Evolutionary conservation across 176 grass and related monocot species (phyloP), one percentile per base, ranked within the genome.

Genomic region (Avena eriantha): DNA sequence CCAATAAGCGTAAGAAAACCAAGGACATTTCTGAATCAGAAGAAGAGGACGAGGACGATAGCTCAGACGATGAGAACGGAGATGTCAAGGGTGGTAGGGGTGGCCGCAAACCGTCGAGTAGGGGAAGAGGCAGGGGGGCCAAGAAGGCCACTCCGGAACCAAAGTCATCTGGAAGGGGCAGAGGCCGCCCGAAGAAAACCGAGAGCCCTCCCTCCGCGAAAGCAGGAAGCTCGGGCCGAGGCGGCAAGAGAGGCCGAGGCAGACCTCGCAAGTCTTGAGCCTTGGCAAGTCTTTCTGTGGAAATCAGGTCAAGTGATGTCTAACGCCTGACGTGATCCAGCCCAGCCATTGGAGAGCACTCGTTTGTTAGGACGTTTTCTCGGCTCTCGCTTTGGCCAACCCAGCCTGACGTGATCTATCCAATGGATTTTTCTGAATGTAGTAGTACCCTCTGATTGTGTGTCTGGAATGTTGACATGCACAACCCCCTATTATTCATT

Each of bases 1-100:
- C 92, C 70, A 94, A 92, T 60, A 98, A 94, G 84, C 87, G 90
- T 41, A 99, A 96, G 90, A 85, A 94, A 84, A 64, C 46, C 5
- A 90, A 89, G 81, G 92, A 99, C 76, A 23, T 67, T n/a, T 95
- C 91, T 0, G 92, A 96, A 48, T 92, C 90, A 17, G 93, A 95
- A 63, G 92, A 92, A 19, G 90, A 78, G 3, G 89, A 80, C 24
- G 95, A 92, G 9, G 86, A 86, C 0, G 91, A 84, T 11, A 86
- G 79, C 17, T 88, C 36, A 33, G 92, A 92, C 1, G 87, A 91
- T 7, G 87, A 91, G 33, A 88, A 86, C 63, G 86, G 80, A 19
- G 81, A 91, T 56, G 50, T 36, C 7, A 70, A 82, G 76, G 86
- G 51, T 31, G 13, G 80, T 1, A 94, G 92, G 69, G 81, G 64